These are phyloP conservation scores for Cladosporium austrohemisphaericum DNA, from an alignment of 2,329 filamentous ascomycete species.

Conservation along the genomic window DNA sequence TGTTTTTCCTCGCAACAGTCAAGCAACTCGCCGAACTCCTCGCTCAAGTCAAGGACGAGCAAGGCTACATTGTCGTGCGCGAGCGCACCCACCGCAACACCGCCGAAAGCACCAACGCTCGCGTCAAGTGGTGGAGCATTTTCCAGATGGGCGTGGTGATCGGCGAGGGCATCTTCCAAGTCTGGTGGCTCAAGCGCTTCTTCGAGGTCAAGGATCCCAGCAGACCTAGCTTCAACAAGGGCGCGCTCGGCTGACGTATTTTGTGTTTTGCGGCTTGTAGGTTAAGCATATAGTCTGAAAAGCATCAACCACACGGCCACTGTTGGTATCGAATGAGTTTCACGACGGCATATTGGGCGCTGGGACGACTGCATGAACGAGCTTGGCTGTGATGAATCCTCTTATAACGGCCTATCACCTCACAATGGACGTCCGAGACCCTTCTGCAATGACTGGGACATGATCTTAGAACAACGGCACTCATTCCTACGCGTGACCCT, in stretches of 20 bases:
- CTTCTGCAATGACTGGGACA: neutral
- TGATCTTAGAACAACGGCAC: neutral
- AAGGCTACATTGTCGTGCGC: conserved; percentile 91
- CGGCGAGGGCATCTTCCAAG: conserved; percentile 93
- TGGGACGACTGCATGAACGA: neutral
- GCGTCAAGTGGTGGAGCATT: conserved; percentile 99
- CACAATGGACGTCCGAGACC: no score
- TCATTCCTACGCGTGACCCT: no score
- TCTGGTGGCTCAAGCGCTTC: conserved; percentile 99
- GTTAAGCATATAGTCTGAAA: conserved; percentile 38
- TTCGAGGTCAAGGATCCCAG: conserved; percentile 32
- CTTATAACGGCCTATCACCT: no score
- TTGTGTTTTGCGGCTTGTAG: conserved; percentile 24
- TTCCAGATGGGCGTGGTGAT: conserved; percentile 88
- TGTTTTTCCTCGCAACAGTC: conserved; percentile 50
- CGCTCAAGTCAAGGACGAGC: conserved; percentile 92
- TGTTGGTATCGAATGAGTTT: neutral
- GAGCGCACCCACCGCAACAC: conserved; percentile 98
- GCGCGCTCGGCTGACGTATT: conserved; percentile 28
- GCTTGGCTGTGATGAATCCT: no score
- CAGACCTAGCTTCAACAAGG: conserved; percentile 27
- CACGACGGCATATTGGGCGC: neutral
- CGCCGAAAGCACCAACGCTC: conserved; percentile 92
- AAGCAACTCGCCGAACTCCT: conserved; percentile 79
- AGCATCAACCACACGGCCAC: conserved; percentile 6